These are phyloP conservation scores for Strigomonas galati DNA, from an alignment of 208 protist genomes.

Conservation along the genomic window DNA sequence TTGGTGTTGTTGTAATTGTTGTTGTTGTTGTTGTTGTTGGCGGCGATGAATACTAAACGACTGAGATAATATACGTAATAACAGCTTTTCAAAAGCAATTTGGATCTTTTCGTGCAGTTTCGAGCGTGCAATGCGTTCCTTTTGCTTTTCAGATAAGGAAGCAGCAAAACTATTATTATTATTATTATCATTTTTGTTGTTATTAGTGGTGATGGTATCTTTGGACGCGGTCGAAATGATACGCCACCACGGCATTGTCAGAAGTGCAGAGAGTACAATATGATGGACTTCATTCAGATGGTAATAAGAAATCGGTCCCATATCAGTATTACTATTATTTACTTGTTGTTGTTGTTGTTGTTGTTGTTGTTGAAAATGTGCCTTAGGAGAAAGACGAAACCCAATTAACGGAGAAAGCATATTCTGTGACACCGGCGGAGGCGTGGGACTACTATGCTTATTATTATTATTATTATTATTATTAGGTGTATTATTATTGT, in stretches of 20 bases:
- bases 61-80: neutral
- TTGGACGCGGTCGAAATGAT: neutral
- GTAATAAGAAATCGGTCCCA: neutral
- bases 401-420: neutral
- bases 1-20: neutral
- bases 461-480: neutral
- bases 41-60: neutral
- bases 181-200: too few relatives aligned
- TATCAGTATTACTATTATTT: too few relatives aligned
- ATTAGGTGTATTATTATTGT: neutral
- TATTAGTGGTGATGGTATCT: too few relatives aligned
- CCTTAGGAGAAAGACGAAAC: neutral
- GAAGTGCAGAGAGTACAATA: neutral
- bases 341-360: too few relatives aligned
- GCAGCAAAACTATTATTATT: too few relatives aligned
- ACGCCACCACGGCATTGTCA: slow-evolving; percentile 10
- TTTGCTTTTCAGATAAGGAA: too few relatives aligned
- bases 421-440: too few relatives aligned
- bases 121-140: neutral
- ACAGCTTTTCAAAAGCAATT: slow-evolving; percentile 8
- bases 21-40: neutral
- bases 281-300: neutral
- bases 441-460: too few relatives aligned
- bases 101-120: slow-evolving; percentile 4
- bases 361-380: too few relatives aligned